Evolutionary conservation across 305 asterid species (phyloP).

Genomic region (Fraxinus latifolia): DNA sequence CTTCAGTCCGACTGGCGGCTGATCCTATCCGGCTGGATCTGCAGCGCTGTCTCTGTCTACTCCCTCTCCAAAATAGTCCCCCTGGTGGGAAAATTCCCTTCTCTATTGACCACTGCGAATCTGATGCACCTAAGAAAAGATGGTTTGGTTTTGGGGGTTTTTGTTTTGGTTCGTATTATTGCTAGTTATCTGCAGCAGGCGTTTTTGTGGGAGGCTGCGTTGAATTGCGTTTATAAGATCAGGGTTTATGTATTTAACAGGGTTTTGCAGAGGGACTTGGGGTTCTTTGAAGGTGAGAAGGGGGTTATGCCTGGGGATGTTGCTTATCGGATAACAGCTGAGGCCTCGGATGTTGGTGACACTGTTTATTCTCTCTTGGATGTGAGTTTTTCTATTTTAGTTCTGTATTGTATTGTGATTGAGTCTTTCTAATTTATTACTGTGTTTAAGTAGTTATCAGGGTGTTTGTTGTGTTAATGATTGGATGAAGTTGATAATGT

Average conservation of each 20-base stretch:
- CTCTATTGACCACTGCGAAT: conserved; percentile 32
- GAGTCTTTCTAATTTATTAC: not conserved
- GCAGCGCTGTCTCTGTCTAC: conserved; percentile 66
- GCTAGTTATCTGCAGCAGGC: conserved; percentile 71
- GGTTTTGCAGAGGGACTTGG: conserved; percentile 74
- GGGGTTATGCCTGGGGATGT: conserved; percentile 71
- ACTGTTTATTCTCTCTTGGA: conserved; percentile 64
- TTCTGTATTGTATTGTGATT: not conserved
- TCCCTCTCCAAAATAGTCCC: conserved; percentile 75
- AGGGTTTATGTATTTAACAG: conserved; percentile 57
- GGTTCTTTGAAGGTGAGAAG: conserved; percentile 65
- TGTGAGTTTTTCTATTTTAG: conserved; percentile 39
- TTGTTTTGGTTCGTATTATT: conserved; percentile 45
- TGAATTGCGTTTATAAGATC: conserved; percentile 56
- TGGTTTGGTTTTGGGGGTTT: conserved; percentile 42
- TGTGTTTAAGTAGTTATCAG: not conserved
- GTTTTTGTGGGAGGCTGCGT: conserved; percentile 75
- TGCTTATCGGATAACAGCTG: conserved; percentile 81
- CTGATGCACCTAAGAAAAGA: conserved; percentile 36
- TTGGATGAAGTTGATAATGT: not conserved
- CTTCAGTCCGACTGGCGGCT: conserved; percentile 65
- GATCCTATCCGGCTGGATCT: conserved; percentile 64
- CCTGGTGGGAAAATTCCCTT: conserved; percentile 50
- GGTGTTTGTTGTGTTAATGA: not conserved
- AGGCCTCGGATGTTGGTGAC: conserved; percentile 81